Conservation (phyloP, 768 basidiomycete species). For the Pisolithus marmoratus region DNA sequence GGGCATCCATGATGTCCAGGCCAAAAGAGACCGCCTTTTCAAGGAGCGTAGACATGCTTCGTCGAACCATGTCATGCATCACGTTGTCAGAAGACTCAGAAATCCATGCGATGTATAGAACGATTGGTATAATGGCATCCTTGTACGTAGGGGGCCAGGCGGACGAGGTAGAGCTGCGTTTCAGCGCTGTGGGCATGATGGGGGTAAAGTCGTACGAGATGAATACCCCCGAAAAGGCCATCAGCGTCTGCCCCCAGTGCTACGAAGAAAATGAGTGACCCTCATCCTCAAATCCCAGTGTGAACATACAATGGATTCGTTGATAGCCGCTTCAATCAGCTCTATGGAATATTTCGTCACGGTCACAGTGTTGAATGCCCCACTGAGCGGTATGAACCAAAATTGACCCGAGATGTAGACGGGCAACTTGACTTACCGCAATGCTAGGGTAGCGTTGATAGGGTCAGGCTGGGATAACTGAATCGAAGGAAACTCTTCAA, state of each 20-base stretch:
- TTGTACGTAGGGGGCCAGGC: conserved; percentile 45
- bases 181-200: conserved; percentile 38
- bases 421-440: conserved; percentile 18
- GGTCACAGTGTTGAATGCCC: conserved; percentile 19
- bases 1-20: conserved; percentile 33
- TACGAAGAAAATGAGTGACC: conserved; percentile 11
- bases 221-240: conserved; percentile 31
- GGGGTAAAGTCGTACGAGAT: conserved; percentile 47
- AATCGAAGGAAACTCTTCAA: no score
- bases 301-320: conserved; percentile 14
- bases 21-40: conserved; percentile 33
- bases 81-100: conserved; percentile 31
- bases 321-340: conserved; percentile 13
- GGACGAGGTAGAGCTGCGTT: conserved; percentile 31
- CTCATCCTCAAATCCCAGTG: background rate
- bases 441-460: conserved; percentile 11
- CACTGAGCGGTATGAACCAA: conserved; percentile 6
- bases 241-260: conserved; percentile 41
- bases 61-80: conserved; percentile 35
- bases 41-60: conserved; percentile 36
- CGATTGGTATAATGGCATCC: conserved; percentile 37
- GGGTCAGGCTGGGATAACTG: conserved; percentile 7
- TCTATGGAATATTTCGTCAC: conserved; percentile 15
- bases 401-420: background rate
- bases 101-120: conserved; percentile 44